phyloP scores from a whole-genome alignment of 2,329 filamentous ascomycete genomes.

The Myotisia sp. region DNA sequence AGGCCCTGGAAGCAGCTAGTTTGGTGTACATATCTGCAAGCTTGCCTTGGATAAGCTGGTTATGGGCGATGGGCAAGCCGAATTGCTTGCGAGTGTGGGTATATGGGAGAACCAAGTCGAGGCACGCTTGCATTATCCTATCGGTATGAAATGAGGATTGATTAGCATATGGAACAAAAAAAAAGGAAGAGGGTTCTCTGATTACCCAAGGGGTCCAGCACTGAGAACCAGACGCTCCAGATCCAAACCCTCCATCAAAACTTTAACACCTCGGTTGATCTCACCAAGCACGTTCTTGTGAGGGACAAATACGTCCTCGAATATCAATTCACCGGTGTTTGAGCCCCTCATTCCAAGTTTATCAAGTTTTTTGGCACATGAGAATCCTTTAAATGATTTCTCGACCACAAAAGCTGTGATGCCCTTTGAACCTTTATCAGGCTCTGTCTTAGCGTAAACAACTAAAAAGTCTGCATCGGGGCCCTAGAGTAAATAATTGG shows the following conservation, averaged over 20 bases:
- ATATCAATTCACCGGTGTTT: conserved; percentile 87
- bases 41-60: conserved; percentile 85
- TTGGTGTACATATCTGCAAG: conserved; percentile 97
- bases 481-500: conserved; percentile 29
- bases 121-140: conserved; percentile 73
- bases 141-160: conserved; percentile 1
- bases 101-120: conserved; percentile 79
- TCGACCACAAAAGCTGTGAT: conserved; percentile 93
- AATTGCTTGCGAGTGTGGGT: conserved; percentile 85
- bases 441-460: conserved; percentile 92
- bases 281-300: conserved; percentile 64
- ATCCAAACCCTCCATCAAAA: conserved; percentile 93
- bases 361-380: conserved; percentile 78
- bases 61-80: conserved; percentile 68
- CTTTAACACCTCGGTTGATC: conserved; percentile 68
- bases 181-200: background rate
- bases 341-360: conserved; percentile 97
- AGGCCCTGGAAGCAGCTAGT: conserved; percentile 65
- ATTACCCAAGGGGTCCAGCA: conserved; percentile 71
- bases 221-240: conserved; percentile 84
- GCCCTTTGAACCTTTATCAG: conserved; percentile 66
- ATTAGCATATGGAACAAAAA: background rate
- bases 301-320: conserved; percentile 83
- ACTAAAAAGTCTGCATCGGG: conserved; percentile 86
- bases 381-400: conserved; percentile 55